These are phyloP conservation scores for Pleurotus cornucopiae DNA, from an alignment of 768 basidiomycete species.

Conservation along the genomic window DNA sequence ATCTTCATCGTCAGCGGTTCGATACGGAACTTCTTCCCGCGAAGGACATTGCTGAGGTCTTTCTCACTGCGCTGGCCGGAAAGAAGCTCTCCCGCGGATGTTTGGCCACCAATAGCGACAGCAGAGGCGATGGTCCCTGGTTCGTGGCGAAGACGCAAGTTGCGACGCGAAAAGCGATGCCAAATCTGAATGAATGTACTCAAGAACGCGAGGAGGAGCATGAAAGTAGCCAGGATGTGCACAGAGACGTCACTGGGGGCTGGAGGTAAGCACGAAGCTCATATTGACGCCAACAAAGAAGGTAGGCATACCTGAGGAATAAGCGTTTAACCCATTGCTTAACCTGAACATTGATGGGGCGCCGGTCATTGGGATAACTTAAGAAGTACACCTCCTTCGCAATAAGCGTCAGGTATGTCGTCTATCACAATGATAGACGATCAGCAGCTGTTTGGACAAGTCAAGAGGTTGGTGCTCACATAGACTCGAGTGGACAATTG, in stretches of 20 bases:
- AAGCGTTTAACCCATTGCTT: slow-evolving; percentile 42
- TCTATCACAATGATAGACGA: slow-evolving; percentile 19
- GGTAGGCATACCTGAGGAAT: slow-evolving; percentile 39
- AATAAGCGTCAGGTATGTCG: slow-evolving; percentile 44
- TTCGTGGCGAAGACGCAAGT: slow-evolving; percentile 39
- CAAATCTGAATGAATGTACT: slow-evolving; percentile 41
- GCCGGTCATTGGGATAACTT: slow-evolving; percentile 17
- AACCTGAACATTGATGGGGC: slow-evolving; percentile 33
- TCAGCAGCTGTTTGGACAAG: not conserved
- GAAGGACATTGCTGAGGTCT: slow-evolving; percentile 37
- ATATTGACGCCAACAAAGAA: not conserved
- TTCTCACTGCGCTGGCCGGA: slow-evolving; percentile 33
- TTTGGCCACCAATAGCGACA: slow-evolving; percentile 48
- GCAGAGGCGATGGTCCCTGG: slow-evolving; percentile 57
- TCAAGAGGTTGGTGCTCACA: slow-evolving; percentile 28
- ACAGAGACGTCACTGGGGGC: slow-evolving; percentile 29
- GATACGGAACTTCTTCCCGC: slow-evolving; percentile 45
- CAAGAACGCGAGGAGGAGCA: slow-evolving; percentile 41
- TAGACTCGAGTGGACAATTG: slow-evolving; percentile 39
- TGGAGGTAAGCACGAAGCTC: slow-evolving; percentile 14
- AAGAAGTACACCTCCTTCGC: slow-evolving; percentile 52
- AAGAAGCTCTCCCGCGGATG: slow-evolving; percentile 41
- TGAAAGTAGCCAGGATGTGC: slow-evolving; percentile 35
- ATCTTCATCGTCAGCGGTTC: slow-evolving; percentile 46
- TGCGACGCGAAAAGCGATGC: slow-evolving; percentile 39